Conservation (phyloP, 1,139 yeast genomes). For the Yamadazyma triangularis region DNA sequence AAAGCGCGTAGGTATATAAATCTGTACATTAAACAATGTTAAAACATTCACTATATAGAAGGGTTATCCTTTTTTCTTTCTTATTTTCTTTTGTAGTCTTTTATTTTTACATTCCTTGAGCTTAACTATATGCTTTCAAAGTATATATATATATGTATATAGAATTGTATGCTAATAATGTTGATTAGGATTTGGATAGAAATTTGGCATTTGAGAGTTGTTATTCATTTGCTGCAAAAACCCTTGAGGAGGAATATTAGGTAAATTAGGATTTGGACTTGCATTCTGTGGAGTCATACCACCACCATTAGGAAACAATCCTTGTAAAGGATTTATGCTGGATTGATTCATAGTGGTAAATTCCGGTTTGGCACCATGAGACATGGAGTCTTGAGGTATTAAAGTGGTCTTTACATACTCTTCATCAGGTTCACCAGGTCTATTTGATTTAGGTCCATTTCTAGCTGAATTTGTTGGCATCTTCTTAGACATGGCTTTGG, state of each 20-base stretch:
- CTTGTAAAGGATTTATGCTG: slow-evolving; percentile 48
- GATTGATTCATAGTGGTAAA: slow-evolving; percentile 27
- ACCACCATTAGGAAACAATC: slow-evolving; percentile 36
- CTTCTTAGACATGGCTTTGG: slow-evolving; percentile 84
- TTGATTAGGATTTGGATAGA: not conserved
- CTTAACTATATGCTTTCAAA: no score
- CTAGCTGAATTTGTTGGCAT: slow-evolving; percentile 87
- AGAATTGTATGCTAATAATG: not conserved
- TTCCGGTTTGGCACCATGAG: slow-evolving; percentile 32
- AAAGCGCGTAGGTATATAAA: no score
- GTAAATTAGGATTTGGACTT: slow-evolving; percentile 11
- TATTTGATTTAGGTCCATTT: slow-evolving; percentile 79
- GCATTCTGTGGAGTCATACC: slow-evolving; percentile 9
- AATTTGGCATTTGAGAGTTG: slow-evolving; percentile 4
- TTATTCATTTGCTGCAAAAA: not conserved
- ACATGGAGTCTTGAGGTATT: slow-evolving; percentile 16
- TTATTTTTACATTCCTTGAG: no score
- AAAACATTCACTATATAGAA: no score
- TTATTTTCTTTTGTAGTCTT: no score
- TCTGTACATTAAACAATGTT: no score
- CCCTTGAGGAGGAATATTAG: slow-evolving; percentile 5
- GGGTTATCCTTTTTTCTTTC: no score
- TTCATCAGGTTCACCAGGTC: slow-evolving; percentile 50
- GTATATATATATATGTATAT: not conserved
- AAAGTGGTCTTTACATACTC: slow-evolving; percentile 38